Conservation (phyloP, 192 early-diverging fungal species). For the Linnemannia schmuckeri region DNA sequence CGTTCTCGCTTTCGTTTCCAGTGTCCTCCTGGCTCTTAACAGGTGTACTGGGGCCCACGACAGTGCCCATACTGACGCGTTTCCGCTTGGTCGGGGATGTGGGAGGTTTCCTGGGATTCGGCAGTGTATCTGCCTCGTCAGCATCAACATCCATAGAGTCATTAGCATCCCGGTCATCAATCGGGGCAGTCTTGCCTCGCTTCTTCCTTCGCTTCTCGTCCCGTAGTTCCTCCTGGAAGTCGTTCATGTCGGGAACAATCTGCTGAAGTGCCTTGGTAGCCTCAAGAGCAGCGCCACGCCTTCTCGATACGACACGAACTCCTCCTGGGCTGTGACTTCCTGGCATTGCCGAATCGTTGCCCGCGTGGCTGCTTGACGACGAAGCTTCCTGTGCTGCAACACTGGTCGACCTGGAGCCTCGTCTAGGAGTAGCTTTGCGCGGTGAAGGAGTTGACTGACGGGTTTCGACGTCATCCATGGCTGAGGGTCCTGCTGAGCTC, state of each 20-base stretch:
- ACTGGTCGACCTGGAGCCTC: background rate
- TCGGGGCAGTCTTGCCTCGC: background rate
- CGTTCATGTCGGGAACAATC: conserved; percentile 53
- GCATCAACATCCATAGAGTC: conserved; percentile 24
- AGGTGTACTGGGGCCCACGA: conserved; percentile 19
- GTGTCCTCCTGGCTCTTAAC: conserved; percentile 46
- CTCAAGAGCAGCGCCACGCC: conserved; percentile 41
- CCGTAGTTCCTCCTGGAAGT: conserved; percentile 54
- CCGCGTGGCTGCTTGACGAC: background rate
- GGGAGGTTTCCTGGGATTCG: background rate
- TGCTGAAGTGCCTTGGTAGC: conserved; percentile 40
- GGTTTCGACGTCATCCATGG: background rate
- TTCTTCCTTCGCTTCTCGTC: conserved; percentile 60
- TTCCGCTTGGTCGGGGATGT: conserved; percentile 50
- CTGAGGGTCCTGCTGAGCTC: background rate
- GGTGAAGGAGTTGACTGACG: background rate
- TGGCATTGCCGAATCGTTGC: background rate
- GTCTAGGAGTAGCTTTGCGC: background rate
- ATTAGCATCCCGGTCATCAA: conserved; percentile 2
- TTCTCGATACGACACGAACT: conserved; percentile 17
- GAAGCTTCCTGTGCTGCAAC: background rate
- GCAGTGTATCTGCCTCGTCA: background rate
- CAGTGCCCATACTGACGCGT: conserved; percentile 29
- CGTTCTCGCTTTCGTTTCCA: background rate
- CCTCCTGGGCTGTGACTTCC: background rate